phyloP scores from a whole-genome alignment of 306 rosid genomes.

The Quercus berberidifolia region DNA sequence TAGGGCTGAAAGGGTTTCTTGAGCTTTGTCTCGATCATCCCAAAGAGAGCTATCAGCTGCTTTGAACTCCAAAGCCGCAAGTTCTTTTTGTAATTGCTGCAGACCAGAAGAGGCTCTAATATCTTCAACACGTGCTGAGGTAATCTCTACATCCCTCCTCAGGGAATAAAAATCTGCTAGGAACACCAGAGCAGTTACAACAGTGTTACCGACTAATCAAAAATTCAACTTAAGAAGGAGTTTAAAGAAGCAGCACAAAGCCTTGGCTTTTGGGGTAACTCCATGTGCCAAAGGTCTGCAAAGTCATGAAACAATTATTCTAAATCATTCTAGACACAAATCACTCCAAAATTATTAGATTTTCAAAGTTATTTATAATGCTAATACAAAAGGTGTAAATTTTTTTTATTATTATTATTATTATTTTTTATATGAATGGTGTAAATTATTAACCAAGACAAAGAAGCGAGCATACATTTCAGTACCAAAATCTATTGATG shows the following conservation, averaged over 20 bases:
- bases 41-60: conserved; percentile 71
- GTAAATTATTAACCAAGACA: not conserved
- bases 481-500: not conserved
- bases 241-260: not conserved
- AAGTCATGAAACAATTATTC: not conserved
- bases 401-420: too few species aligned
- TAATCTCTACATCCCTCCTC: conserved; percentile 68
- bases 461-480: not conserved
- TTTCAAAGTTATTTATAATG: not conserved
- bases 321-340: not conserved
- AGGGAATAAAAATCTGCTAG: conserved; percentile 79
- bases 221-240: not conserved
- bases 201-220: conserved; percentile 16
- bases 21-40: conserved; percentile 83
- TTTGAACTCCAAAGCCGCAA: conserved; percentile 67
- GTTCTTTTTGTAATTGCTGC: conserved; percentile 55
- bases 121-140: conserved; percentile 65
- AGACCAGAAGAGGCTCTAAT: conserved; percentile 69
- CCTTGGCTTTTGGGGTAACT: not conserved
- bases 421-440: too few species aligned
- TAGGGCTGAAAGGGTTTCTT: conserved; percentile 61
- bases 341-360: not conserved
- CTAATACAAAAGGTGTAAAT: not conserved
- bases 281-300: not conserved
- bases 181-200: not conserved